Conservation (phyloP, 2,329 filamentous ascomycete species). For the Botrytis paeoniae region DNA sequence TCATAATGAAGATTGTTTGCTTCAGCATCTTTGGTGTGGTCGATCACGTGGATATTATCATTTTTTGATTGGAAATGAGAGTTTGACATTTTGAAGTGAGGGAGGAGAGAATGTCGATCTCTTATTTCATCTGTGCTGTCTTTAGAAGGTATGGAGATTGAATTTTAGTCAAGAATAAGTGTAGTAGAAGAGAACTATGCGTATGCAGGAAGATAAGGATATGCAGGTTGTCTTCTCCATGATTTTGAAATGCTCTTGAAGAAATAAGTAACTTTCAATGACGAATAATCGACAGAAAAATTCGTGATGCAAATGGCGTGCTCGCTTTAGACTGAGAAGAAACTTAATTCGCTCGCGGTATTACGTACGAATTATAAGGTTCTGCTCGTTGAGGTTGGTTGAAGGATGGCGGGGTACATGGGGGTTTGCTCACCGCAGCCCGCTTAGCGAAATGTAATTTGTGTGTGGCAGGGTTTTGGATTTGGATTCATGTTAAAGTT, state of each 20-base stretch:
- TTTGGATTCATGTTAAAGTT: not conserved
- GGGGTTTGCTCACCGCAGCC: not conserved
- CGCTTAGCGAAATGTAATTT: not conserved
- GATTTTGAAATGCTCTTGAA: not conserved
- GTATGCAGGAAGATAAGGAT: not conserved
- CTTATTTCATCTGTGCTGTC: not conserved
- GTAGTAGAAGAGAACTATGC: not conserved
- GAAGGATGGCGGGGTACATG: not conserved
- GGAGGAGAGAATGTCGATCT: not conserved
- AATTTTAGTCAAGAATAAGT: not conserved
- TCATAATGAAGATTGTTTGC: not conserved
- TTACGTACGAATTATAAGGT: not conserved
- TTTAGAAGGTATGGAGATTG: not conserved
- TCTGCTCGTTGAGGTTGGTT: not conserved
- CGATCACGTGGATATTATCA: not conserved
- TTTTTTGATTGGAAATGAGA: not conserved
- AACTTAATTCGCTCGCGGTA: not conserved
- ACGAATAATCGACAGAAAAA: not conserved
- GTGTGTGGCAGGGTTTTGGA: not conserved
- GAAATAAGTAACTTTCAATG: not conserved
- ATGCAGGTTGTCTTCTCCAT: not conserved
- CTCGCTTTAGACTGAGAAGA: not conserved
- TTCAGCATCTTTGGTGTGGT: conserved; percentile 1
- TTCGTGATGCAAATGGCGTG: conserved; percentile 2
- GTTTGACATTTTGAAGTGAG: not conserved